Evolutionary conservation across 495 filamentous ascomycete genomes (phyloP), one percentile per base, ranked within the genome.

Genomic region (Amphirosellinia nigrospora): DNA sequence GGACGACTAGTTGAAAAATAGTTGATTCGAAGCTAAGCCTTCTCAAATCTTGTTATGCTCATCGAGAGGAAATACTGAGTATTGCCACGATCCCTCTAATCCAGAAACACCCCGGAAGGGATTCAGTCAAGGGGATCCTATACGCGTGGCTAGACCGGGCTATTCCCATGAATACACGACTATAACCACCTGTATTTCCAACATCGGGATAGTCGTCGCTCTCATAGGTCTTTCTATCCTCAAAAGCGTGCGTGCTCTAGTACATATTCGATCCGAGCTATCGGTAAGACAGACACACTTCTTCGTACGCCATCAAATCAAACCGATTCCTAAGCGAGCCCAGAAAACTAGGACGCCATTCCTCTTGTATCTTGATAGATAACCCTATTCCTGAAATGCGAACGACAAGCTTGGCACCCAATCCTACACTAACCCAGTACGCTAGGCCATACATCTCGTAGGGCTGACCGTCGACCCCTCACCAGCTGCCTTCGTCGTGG

Each of bases 401-500:
- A 65, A 65, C 63, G 45, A 65, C 46, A 53, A 26, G 63, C 63
- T 65, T 65, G 63, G 63, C 63, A 30, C 13, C 13, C 1, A 13
- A 53, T 41, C 43, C 63, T 53, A 28, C 45, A 53, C 45, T 65
- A 61, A 41, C 16, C 19, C 9, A 64, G 43, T 15, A 10, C 43
- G 8, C 46, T 65, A 10, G 43, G 32, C 34, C 21, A 34, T 28
- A 52, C 32, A 8, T 65, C 11, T 11, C 23, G 16, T 50, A 50
- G 43, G 61, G 61, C 61, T 64, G 61, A 23, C 43, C 16, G 8
- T 48, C 19, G 60, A 45, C 46, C 39, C 39, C 60, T 34, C 60
- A n/a, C n/a, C n/a, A n/a, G n/a, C n/a, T n/a, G n/a, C n/a, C n/a
- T n/a, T n/a, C 41, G 60, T 39, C 32, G 39, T 7, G 39, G 8